Conservation (phyloP, 2,329 filamentous ascomycete genomes). For the Colletotrichum graminicola region DNA sequence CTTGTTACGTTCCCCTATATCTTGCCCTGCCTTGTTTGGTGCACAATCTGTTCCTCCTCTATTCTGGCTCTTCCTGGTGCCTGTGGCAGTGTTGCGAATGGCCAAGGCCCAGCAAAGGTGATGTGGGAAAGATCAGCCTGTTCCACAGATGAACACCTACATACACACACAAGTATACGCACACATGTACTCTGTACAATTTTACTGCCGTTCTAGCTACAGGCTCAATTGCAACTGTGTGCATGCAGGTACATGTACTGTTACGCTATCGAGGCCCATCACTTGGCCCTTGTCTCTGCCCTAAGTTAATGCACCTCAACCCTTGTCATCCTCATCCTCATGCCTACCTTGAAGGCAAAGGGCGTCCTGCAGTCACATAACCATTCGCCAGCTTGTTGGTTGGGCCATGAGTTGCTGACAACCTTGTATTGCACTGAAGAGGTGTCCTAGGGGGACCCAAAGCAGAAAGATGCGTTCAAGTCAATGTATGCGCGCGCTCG, state of each 20-base stretch:
- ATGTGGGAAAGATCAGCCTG: conserved; percentile 7
- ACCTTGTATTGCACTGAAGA: conserved; percentile 9
- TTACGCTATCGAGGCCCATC: conserved; percentile 34
- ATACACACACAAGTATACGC: not conserved
- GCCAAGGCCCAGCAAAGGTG: not conserved
- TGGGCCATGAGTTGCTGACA: conserved; percentile 32
- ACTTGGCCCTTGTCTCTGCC: conserved; percentile 31
- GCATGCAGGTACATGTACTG: conserved; percentile 40
- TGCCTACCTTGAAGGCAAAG: conserved; percentile 11
- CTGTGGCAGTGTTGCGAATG: not conserved
- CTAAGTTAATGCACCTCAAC: conserved; percentile 24
- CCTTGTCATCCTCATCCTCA: conserved; percentile 30
- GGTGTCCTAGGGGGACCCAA: conserved; percentile 10
- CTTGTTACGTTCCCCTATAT: not conserved
- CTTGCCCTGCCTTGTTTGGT: not conserved
- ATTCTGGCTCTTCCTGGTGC: not conserved
- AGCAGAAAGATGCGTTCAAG: conserved; percentile 17
- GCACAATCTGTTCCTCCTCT: too few relatives aligned
- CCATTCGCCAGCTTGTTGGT: conserved; percentile 26
- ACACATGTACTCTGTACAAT: conserved; percentile 19
- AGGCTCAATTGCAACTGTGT: conserved; percentile 20
- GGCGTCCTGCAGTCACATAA: conserved; percentile 7
- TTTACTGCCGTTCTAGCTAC: conserved; percentile 12
- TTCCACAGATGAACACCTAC: conserved; percentile 3
- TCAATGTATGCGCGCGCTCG: conserved; percentile 19